These are phyloP conservation scores for Chlorella sp. DNA, from an alignment of 139 green algal species.

Conservation along the genomic window DNA sequence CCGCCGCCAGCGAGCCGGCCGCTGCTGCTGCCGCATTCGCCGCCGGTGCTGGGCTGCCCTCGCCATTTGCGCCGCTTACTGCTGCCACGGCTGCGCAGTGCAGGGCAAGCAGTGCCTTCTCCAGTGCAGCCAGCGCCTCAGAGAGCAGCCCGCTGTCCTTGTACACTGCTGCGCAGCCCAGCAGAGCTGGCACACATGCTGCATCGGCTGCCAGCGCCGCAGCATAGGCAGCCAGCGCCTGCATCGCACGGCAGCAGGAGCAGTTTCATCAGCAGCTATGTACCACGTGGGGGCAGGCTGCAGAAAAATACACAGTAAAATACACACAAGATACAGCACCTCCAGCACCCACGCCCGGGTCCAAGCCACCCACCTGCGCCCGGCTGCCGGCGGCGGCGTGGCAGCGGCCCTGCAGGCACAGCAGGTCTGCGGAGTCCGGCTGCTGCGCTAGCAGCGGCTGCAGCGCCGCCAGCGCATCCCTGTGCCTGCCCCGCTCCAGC, in stretches of 20 bases:
- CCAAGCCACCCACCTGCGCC: slow-evolving; percentile 37
- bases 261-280: too few species aligned
- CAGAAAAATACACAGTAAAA: neutral
- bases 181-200: slow-evolving; percentile 53
- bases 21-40: neutral
- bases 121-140: slow-evolving; percentile 54
- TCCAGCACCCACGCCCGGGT: neutral
- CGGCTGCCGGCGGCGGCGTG: slow-evolving; percentile 49
- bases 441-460: slow-evolving; percentile 20
- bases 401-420: slow-evolving; percentile 63
- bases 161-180: slow-evolving; percentile 68
- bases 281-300: too few species aligned
- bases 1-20: neutral
- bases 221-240: slow-evolving; percentile 76
- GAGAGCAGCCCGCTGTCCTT: slow-evolving; percentile 66
- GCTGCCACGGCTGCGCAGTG: neutral
- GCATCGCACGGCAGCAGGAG: slow-evolving; percentile 3
- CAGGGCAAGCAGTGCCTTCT: slow-evolving; percentile 13
- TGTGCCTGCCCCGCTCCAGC: neutral
- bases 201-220: slow-evolving; percentile 53
- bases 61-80: neutral
- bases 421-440: slow-evolving; percentile 40
- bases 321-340: neutral
- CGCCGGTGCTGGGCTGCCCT: neutral
- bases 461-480: slow-evolving; percentile 46